Base-by-base conservation (phyloP, 1,284 basidiomycete species). In the Cerioporus squamosus region DNA sequence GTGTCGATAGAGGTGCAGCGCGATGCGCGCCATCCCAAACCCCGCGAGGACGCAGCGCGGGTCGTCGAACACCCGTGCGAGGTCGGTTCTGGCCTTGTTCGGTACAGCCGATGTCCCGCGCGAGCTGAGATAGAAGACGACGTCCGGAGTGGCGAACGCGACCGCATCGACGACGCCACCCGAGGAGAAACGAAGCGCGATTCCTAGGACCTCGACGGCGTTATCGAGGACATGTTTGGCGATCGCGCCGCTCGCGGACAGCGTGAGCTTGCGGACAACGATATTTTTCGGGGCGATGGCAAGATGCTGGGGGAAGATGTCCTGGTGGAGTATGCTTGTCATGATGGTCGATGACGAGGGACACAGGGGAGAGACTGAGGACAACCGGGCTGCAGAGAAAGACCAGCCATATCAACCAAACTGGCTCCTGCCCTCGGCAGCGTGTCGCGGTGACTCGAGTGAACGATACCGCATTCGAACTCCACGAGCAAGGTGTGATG, bases 11-110 rank as follows among this genome's bases (percentile, higher is more conserved):
- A 65, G 44, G 23, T 58, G 61, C n/a, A 60, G 33, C 2, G 58
- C 63, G 7, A 59, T 26, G 14, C 57, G 59, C 2, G 61, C 55
- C 58, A 62, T 65, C 9, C 54, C 57, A 18, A 62, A 62, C 10
- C 55, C 55, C 2, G 53, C 56, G 5, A 60, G 49, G 5, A 26
- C 20, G 17, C 49, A 51, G 36, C n/a, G n/a, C 9, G 44, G 38
- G 18, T 38, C 26, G 7, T 31, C 18, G 24, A 65, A 33, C 12
- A 60, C 10, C 6, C 10, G 53, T 1, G 42, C 24, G 8, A 55
- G 33, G 3, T 48, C 40, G 44, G 6, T n/a, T 33, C 22, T 43
- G 24, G 20, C 49, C 6, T 23, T 33, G 8, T 18, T 12, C 29
- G 10, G 6, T 8, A 10, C 6, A 6, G 36, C 3, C 20, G 46